A percentile compares a stretch with the other conserved stretches of the same genome.
Evolutionary conservation across 1,284 basidiomycete species (phyloP).

Genomic region (Trichosporon ovoides): DNA sequence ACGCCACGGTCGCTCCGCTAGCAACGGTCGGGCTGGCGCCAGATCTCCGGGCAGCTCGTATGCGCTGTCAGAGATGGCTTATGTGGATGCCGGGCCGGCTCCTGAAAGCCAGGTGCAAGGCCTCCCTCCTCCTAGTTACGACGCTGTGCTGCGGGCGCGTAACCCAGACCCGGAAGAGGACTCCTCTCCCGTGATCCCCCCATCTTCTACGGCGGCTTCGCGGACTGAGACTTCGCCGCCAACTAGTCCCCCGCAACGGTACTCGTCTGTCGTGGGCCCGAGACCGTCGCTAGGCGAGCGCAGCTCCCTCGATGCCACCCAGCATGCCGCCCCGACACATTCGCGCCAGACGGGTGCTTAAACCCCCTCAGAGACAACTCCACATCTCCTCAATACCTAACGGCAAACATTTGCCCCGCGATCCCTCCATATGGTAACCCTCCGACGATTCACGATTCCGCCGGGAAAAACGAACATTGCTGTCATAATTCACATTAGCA

Average conservation of each 20-base stretch:
- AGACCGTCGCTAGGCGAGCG: not conserved
- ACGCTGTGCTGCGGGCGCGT: not conserved
- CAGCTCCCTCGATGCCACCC: too few species aligned
- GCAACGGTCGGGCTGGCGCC: not conserved
- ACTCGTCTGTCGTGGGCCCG: not conserved
- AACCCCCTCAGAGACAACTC: too few species aligned
- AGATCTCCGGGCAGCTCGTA: not conserved
- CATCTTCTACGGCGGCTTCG: not conserved
- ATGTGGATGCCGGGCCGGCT: not conserved
- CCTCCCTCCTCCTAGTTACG: not conserved
- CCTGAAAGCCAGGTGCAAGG: not conserved
- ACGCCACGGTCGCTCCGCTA: not conserved
- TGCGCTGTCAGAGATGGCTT: not conserved
- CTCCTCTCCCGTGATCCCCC: not conserved
- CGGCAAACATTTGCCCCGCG: too few species aligned
- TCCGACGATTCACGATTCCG: too few species aligned
- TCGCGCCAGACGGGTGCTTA: too few species aligned
- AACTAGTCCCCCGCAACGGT: not conserved
- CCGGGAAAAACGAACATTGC: too few species aligned
- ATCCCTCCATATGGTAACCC: too few species aligned
- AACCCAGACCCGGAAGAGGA: not conserved
- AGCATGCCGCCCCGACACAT: too few species aligned
- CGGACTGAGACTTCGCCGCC: not conserved
- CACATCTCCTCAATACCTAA: too few species aligned
- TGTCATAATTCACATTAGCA: too few species aligned